Conservation (phyloP, 129 eudicot species). For the Saussurea involucrata region DNA sequence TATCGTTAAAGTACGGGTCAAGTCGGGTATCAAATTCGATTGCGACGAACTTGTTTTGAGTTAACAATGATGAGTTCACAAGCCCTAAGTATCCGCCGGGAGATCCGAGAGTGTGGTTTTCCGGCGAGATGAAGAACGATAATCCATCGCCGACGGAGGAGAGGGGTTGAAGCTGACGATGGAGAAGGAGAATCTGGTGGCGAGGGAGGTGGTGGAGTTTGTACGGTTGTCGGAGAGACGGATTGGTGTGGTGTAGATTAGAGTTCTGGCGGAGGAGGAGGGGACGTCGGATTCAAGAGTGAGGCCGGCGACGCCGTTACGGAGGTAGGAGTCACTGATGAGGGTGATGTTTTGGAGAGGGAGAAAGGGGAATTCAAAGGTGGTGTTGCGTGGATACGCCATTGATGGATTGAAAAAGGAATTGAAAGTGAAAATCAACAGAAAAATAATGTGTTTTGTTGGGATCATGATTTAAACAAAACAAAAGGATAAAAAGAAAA, state of each 20-base stretch:
- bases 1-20: constrained; percentile 64
- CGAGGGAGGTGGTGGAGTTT: constrained; percentile 69
- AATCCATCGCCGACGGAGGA: constrained; percentile 55
- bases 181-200: constrained; percentile 59
- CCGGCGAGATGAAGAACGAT: constrained; percentile 72
- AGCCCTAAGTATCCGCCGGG: constrained; percentile 75
- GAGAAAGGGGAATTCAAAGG: constrained; percentile 50
- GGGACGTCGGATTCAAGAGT: constrained; percentile 55
- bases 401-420: not conserved
- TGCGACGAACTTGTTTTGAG: constrained; percentile 69
- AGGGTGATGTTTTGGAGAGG: constrained; percentile 65
- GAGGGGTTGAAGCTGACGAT: constrained; percentile 43
- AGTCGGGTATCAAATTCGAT: constrained; percentile 69
- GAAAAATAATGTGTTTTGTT: constrained; percentile 40
- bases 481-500: no score
- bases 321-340: constrained; percentile 63
- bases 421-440: constrained; percentile 9
- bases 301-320: constrained; percentile 49
- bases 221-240: constrained; percentile 49
- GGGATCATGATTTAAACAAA: constrained; percentile 32
- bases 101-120: constrained; percentile 59
- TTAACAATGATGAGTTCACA: constrained; percentile 58
- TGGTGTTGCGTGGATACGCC: constrained; percentile 24
- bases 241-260: constrained; percentile 58
- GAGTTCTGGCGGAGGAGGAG: constrained; percentile 65